Evolutionary conservation across 345 rosid species (phyloP), one percentile per base, ranked within the genome.

Genomic region (Populus pruinosa): DNA sequence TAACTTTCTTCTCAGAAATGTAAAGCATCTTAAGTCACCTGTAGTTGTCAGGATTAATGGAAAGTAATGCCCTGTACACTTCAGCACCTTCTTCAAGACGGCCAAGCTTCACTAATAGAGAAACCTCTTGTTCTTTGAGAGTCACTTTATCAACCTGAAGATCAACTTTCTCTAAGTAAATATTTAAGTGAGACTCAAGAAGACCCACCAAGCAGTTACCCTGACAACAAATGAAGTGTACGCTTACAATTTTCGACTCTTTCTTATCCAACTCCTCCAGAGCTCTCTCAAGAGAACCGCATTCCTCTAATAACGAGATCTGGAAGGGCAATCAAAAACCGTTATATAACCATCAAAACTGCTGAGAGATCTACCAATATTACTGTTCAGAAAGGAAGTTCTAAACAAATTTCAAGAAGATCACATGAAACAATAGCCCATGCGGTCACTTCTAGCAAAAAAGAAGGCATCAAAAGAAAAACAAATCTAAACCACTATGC

Each of bases 31-130:
- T 67, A 69, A 76, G 70, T 79, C 80, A 94, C 99, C 98, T 90
- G 86, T 96, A 96, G 79, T 96, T 94, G 87, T 96, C 99, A 64
- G 99, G 98, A 89, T 94, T 96, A 87, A 94, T 85, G 62, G 89
- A 86, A 76, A 96, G 98, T 67, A 96, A 87, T 59, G 27, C 83
- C 90, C 83, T 87, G 82, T 90, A 92, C 83, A 91, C 79, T 76
- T 89, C 88, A 77, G 82, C 90, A 75, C 90, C 98, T 88, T 92
- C 98, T 82, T 91, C 98, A 35, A 86, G 81, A 68, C 47, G 88
- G 65, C 87, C 93, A 89, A 90, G 86, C 88, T 90, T 94, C 78
- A 91, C 87, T 77, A 96, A 82, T 73, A 94, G 91, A 78, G 92
- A 87, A 70, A 87, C 98, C 84, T 92, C 96, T 87, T 96, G 97